Evolutionary conservation across 164 flowering plant genomes (phyloP).

Genomic region (Malania oleifera): DNA sequence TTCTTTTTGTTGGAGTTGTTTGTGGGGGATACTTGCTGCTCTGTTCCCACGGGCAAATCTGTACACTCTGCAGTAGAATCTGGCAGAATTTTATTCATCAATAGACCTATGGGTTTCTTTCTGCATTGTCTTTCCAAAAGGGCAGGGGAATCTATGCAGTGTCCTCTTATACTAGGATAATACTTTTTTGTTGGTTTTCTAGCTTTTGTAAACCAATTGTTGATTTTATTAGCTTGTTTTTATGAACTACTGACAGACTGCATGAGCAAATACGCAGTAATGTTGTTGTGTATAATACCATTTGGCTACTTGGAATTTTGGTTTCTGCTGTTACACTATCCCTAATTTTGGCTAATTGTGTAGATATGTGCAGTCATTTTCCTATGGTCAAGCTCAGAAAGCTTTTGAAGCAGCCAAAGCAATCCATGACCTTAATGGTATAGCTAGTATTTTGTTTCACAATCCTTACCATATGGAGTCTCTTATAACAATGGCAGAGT

Average conservation of each 20-base stretch:
- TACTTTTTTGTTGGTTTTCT: too few species aligned
- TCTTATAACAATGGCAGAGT: conserved; percentile 81
- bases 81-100: too few species aligned
- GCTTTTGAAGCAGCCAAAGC: conserved; percentile 87
- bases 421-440: conserved; percentile 70
- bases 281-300: background rate
- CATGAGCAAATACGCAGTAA: background rate
- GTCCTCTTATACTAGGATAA: too few species aligned
- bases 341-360: conserved; percentile 11
- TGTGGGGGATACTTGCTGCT: too few species aligned
- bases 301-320: background rate
- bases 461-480: conserved; percentile 88
- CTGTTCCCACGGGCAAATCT: too few species aligned
- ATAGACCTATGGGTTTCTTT: too few species aligned
- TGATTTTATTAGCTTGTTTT: background rate
- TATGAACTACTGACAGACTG: background rate
- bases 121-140: too few species aligned
- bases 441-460: conserved; percentile 52
- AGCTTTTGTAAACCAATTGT: too few species aligned
- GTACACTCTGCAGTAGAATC: too few species aligned
- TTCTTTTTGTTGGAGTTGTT: too few species aligned
- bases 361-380: conserved; percentile 72
- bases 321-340: background rate
- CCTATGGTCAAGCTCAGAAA: conserved; percentile 70
- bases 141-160: too few species aligned